Conservation (phyloP, 2,329 filamentous ascomycete species). For the Colletotrichum trifolii region DNA sequence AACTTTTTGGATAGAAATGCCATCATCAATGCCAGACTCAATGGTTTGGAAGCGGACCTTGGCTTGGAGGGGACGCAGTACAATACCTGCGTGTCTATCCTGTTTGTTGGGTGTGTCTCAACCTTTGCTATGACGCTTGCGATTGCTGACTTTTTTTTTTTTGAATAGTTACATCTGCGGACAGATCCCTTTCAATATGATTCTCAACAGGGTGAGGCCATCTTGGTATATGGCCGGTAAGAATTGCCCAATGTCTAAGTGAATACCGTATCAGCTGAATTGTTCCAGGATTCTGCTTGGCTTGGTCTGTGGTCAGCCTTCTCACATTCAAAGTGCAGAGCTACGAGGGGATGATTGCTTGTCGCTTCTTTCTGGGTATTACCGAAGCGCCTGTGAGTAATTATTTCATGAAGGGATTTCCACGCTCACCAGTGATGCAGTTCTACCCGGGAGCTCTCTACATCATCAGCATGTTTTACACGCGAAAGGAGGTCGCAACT, state of each 20-base stretch:
- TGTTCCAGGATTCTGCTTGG: slow-evolving; percentile 25
- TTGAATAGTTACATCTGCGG: slow-evolving; percentile 10
- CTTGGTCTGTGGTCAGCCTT: slow-evolving; percentile 54
- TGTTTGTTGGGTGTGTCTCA: slow-evolving; percentile 42
- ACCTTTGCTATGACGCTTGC: too few species aligned
- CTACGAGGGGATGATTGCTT: slow-evolving; percentile 50
- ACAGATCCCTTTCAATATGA: slow-evolving; percentile 26
- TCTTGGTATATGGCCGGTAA: slow-evolving; percentile 26
- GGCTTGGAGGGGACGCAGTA: slow-evolving; percentile 54
- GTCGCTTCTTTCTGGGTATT: slow-evolving; percentile 49
- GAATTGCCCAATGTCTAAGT: too few species aligned
- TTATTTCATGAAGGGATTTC: slow-evolving; percentile 37
- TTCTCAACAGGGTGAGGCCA: slow-evolving; percentile 24
- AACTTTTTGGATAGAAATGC: slow-evolving; percentile 60
- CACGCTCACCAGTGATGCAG: slow-evolving; percentile 52
- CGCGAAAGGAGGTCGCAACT: slow-evolving; percentile 56
- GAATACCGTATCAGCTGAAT: background rate
- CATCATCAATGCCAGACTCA: slow-evolving; percentile 66
- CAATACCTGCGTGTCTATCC: slow-evolving; percentile 47
- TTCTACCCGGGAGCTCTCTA: slow-evolving; percentile 48
- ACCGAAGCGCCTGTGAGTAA: slow-evolving; percentile 48
- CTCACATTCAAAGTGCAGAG: slow-evolving; percentile 53
- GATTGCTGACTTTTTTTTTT: background rate
- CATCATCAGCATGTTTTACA: slow-evolving; percentile 65
- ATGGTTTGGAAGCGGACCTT: slow-evolving; percentile 63